A percentile compares a stretch with the other conserved stretches of the same genome.
Evolutionary conservation across 75 land plant species (phyloP).

Genomic region (Picea sitchensis): DNA sequence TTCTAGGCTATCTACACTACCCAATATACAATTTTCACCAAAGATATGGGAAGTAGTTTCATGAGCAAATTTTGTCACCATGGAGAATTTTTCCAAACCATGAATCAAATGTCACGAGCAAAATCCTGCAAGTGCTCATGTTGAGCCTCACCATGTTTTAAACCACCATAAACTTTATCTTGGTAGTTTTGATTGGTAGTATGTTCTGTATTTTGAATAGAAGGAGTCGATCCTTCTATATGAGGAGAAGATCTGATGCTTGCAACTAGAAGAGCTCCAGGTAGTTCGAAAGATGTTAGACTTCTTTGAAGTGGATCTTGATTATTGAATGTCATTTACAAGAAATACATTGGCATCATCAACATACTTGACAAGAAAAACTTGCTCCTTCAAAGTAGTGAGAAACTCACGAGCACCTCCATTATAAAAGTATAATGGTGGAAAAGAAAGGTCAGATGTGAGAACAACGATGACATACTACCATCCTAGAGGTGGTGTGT

Average conservation of each 20-base stretch:
- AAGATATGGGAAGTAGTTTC: constrained; percentile 92
- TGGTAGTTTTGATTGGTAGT: background rate
- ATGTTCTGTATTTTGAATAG: constrained; percentile 17
- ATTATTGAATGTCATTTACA: constrained; percentile 73
- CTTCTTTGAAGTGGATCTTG: constrained; percentile 87
- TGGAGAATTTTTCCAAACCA: constrained; percentile 81
- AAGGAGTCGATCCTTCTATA: constrained; percentile 15
- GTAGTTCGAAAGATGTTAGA: constrained; percentile 84
- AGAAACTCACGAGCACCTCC: constrained; percentile 91
- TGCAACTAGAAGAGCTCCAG: constrained; percentile 59
- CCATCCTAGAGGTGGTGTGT: too few relatives aligned
- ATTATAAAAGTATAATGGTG: constrained; percentile 91
- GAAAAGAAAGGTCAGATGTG: constrained; percentile 71
- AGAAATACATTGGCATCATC: constrained; percentile 95
- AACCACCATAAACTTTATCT: constrained; percentile 10
- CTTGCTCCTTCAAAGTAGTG: constrained; percentile 72
- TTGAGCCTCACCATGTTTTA: constrained; percentile 25
- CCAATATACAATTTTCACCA: constrained; percentile 53
- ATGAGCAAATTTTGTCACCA: constrained; percentile 94
- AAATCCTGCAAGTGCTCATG: constrained; percentile 59
- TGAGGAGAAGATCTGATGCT: constrained; percentile 25
- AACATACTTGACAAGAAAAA: constrained; percentile 76
- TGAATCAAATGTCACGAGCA: constrained; percentile 85
- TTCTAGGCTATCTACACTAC: constrained; percentile 26
- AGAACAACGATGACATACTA: too few relatives aligned